Evolutionary conservation across 306 rosid genomes (phyloP), one percentile per base, ranked within the genome.

Genomic region (Begonia masoniana): DNA sequence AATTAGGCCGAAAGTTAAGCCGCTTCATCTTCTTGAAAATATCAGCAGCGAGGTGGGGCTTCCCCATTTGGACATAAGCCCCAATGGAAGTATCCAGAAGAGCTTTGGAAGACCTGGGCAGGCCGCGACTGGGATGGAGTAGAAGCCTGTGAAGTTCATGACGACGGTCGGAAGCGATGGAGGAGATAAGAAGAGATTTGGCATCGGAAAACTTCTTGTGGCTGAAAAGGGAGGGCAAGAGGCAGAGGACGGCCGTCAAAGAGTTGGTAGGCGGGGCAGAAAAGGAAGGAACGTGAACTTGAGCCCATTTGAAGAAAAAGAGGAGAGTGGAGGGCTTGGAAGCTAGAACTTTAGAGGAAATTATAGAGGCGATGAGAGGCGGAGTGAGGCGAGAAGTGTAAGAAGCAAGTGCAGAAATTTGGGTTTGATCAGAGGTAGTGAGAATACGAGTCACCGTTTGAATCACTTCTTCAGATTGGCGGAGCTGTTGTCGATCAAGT

Each of bases 1-100:
- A 46, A 19, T 78, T 85, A 13, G 95, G 97, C 0, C 14, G 15
- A 3, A 53, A 42, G 7, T 66, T 62, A 1, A 66, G 69, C 16
- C 79, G 82, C 62, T 70, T 80, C 95, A 89, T 89, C 68, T 74
- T 85, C 11, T 51, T 49, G 68, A 89, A 89, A 47, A 89, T 62
- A 49, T 78, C 75, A 4, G 59, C 61, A 0, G 91, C 94, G 4
- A 76, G 85, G 64, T 74, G 77, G 50, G 94, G 79, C 1, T 76
- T 69, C 0, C 66, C 50, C 2, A 74, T 55, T 2, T 70, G 75
- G 35, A 81, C 85, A 16, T 89, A 89, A 12, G 95, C 94, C 6
- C 82, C 74, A 8, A 85, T 15, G 12, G 97, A 73, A 43, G 85
- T 82, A 58, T 89, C 95, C 0, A 85, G 69, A 42, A 89, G 63